Base-by-base conservation (phyloP, 768 basidiomycete genomes). In the Macrolepiota fuliginosa region DNA sequence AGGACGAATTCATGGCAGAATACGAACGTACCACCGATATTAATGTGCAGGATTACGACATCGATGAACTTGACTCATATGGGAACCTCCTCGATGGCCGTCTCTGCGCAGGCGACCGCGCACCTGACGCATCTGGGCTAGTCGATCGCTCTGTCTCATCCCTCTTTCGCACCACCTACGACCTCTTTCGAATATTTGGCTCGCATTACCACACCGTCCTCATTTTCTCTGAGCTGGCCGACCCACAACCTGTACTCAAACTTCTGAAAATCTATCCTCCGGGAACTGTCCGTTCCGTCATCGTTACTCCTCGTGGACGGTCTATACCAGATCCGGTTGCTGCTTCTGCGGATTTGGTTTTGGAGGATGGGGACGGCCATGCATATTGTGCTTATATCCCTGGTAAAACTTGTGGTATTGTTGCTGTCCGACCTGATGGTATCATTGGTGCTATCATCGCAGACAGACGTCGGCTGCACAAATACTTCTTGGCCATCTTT, bases 341-440 rank as follows among this genome's bases (percentile, higher is more conserved):
- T 22, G 24, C 29, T 6, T 17, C 19, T 42, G 65, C 58, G 6
- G 63, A 65, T 37, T 19, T 61, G 13, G 63, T 70, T 13, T 52
- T 72, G 19, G 67, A 66, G 54, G 74, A 76, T 64, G 11, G 45
- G 9, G 58, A 68, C 13, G 69, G 68, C 6, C 66, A 74, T 62
- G 75, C 72, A 3, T 55, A 74, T 50, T 60, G 55, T 6, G 61
- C 51, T 3, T 74, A 74, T 51, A 63, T 71, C 81, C 77, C 0
- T 82, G 52, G 22, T 12, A 85, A 19, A 83, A 72, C 68, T 81
- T 83, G 62, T 84, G 89, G 84, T 85, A 88, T 36, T 17, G 62
- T 70, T 5, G 60, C 71, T 13, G 58, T 74, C 56, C 70, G 73
- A 6, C 73, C 72, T 11, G 73, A 75, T 63, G 71, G 74, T 24